Evolutionary conservation across 2,329 filamentous ascomycete species (phyloP).

Genomic region (Penicillium occitanis): DNA sequence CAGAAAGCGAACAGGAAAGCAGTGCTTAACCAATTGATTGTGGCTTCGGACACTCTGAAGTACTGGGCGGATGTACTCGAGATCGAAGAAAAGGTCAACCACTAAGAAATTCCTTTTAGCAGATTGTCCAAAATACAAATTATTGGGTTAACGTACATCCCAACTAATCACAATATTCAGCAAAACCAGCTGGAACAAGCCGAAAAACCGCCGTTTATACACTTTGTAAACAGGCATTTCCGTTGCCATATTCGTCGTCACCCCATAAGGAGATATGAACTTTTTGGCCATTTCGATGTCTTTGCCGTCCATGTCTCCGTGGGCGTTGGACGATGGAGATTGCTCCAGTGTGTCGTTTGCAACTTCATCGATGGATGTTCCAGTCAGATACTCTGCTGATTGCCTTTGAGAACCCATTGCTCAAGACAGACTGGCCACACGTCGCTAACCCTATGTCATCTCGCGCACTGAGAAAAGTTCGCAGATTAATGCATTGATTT

Average conservation of each 20-base stretch:
- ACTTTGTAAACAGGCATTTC: conserved; percentile 47
- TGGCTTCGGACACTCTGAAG: conserved; percentile 70
- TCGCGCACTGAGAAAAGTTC: neutral
- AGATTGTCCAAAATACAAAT: neutral
- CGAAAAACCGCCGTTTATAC: conserved; percentile 89
- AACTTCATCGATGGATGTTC: neutral
- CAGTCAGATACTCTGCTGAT: neutral
- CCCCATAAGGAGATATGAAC: neutral
- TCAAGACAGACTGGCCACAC: neutral
- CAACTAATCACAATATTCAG: conserved; percentile 92
- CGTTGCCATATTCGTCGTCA: neutral
- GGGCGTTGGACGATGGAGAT: neutral
- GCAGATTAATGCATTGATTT: neutral
- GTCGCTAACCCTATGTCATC: neutral
- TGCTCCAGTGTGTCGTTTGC: neutral
- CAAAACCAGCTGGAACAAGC: conserved; percentile 76
- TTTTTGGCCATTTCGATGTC: neutral
- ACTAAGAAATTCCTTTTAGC: conserved; percentile 54
- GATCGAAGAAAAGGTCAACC: conserved; percentile 88
- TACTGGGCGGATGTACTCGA: conserved; percentile 71
- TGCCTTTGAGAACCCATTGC: neutral
- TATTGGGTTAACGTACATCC: conserved; percentile 67
- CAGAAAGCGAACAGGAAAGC: conserved; percentile 84
- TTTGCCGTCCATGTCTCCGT: neutral
- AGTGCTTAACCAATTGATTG: conserved; percentile 91